Evolutionary conservation across 2,329 filamentous ascomycete genomes (phyloP).

Genomic region (Phaeosphaeriaceae sp.): DNA sequence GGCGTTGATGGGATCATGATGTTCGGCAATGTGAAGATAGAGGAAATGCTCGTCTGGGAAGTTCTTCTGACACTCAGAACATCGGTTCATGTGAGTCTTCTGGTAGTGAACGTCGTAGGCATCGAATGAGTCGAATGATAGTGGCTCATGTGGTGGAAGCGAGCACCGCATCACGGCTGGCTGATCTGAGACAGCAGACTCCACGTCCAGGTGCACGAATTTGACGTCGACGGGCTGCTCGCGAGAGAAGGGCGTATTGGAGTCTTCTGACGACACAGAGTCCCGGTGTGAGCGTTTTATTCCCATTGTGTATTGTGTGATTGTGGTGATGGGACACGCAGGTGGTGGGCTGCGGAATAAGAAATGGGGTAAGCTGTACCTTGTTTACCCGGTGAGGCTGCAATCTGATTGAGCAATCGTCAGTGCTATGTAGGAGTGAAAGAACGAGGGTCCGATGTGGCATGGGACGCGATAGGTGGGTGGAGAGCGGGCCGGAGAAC

Average conservation of each 20-base stretch:
- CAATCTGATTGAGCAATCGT: neutral
- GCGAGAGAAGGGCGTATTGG: constrained; percentile 39
- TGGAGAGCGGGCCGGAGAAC: constrained; percentile 4
- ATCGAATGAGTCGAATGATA: constrained; percentile 76
- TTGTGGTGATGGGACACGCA: neutral
- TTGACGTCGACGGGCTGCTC: constrained; percentile 46
- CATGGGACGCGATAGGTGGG: neutral
- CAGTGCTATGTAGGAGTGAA: constrained; percentile 2
- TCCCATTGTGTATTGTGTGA: constrained; percentile 54
- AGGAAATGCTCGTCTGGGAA: constrained; percentile 86
- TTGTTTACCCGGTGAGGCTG: constrained; percentile 20
- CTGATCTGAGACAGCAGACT: constrained; percentile 29
- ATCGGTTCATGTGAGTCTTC: constrained; percentile 82
- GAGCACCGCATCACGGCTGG: constrained; percentile 75
- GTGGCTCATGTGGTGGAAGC: constrained; percentile 78
- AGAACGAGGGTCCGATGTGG: neutral
- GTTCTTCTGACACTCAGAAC: constrained; percentile 83
- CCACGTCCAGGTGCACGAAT: constrained; percentile 64
- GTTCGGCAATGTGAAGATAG: constrained; percentile 85
- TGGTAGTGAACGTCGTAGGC: constrained; percentile 90
- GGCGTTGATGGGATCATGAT: constrained; percentile 81
- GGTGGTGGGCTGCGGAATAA: constrained; percentile 14
- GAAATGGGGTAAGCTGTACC: constrained; percentile 31
- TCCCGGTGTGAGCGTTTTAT: constrained; percentile 66
- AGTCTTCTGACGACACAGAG: constrained; percentile 53